These are phyloP conservation scores for Lotus japonicus DNA, from an alignment of 306 rosid genomes.

Conservation along the genomic window DNA sequence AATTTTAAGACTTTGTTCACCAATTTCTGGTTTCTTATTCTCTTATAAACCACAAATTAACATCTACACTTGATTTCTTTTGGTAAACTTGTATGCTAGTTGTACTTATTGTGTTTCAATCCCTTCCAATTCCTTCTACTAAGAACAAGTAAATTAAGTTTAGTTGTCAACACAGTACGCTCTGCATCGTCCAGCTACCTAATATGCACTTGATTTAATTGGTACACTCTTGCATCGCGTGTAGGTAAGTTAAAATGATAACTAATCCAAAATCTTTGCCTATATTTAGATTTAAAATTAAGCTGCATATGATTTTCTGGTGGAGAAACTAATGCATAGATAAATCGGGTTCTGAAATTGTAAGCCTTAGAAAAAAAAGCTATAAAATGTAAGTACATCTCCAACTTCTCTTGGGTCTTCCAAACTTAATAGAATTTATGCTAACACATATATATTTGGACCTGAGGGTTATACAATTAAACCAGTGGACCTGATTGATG, in stretches of 20 bases:
- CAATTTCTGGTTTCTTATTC: conserved; percentile 17
- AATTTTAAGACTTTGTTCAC: conserved; percentile 5
- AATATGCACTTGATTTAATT: too few relatives aligned
- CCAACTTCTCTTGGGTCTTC: too few relatives aligned
- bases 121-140: conserved; percentile 21
- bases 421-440: too few relatives aligned
- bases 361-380: too few relatives aligned
- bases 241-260: conserved; percentile 10
- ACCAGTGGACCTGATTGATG: too few relatives aligned
- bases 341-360: too few relatives aligned
- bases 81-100: conserved; percentile 28
- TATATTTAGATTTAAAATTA: neutral
- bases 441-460: too few relatives aligned
- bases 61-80: neutral
- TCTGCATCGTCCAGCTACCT: conserved; percentile 23
- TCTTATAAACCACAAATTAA: neutral
- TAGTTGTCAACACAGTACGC: conserved; percentile 6
- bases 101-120: conserved; percentile 17
- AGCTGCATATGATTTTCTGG: too few relatives aligned
- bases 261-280: conserved; percentile 16
- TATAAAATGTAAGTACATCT: too few relatives aligned
- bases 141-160: conserved; percentile 26
- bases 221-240: conserved; percentile 11
- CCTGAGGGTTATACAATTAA: too few relatives aligned
- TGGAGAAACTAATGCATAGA: too few relatives aligned